Percentiles rank a stretch among this genome's conserved stretches.
Conservation (phyloP, 805 yeast genomes). For the Sugiyamaella smithiae region DNA sequence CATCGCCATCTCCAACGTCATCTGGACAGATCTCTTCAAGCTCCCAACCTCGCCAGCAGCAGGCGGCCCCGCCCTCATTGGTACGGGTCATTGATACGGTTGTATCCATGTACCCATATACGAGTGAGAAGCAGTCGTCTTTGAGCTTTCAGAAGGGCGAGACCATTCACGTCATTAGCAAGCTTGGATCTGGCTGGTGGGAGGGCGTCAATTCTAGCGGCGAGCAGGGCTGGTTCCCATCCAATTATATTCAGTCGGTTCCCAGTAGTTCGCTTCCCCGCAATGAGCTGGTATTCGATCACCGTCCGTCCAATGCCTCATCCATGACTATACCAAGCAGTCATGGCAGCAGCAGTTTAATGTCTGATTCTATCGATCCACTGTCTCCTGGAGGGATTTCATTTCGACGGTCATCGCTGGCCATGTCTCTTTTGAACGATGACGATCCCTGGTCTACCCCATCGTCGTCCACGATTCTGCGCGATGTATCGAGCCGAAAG, state of each 20-base stretch:
- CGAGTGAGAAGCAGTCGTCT: constrained; percentile 49
- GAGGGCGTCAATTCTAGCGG: constrained; percentile 58
- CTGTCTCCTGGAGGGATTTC: neutral
- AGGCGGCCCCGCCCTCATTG: constrained; percentile 1
- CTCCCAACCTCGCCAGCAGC: neutral
- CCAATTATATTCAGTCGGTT: constrained; percentile 50
- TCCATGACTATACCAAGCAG: neutral
- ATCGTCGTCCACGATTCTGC: neutral
- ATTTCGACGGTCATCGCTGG: constrained; percentile 2
- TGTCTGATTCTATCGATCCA: constrained; percentile 1
- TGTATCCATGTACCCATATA: constrained; percentile 53
- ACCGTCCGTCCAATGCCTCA: constrained; percentile 1
- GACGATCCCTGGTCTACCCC: constrained; percentile 12
- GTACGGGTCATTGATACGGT: constrained; percentile 47
- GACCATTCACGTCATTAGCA: constrained; percentile 63
- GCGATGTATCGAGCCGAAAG: constrained; percentile 12
- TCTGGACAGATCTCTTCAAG: neutral
- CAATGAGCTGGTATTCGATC: neutral
- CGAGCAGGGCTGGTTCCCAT: constrained; percentile 86
- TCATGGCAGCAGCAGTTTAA: neutral
- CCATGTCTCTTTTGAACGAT: constrained; percentile 5
- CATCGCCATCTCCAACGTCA: neutral
- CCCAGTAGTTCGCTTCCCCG: neutral
- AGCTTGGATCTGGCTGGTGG: constrained; percentile 78
- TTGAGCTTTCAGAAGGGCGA: constrained; percentile 62